phyloP scores from a whole-genome alignment of 106 monocot genomes.

The Allium cepa region DNA sequence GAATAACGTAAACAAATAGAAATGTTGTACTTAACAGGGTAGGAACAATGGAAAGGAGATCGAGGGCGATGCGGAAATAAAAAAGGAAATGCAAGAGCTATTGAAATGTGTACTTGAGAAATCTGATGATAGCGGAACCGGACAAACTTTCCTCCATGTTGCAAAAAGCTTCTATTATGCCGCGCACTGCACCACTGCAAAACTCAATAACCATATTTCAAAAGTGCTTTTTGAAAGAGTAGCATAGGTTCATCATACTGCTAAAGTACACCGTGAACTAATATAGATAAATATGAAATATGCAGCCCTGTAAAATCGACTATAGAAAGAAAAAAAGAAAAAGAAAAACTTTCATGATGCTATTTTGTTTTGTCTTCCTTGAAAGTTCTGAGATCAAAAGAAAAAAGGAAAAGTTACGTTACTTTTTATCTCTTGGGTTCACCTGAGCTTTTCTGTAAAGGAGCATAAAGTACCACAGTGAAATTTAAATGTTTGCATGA shows the following conservation, averaged over 20 bases:
- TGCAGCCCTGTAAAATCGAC: neutral
- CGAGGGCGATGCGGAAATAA: conserved; percentile 7
- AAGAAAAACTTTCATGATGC: neutral
- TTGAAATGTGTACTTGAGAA: conserved; percentile 19
- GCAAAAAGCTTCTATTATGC: conserved; percentile 69
- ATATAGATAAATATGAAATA: conserved; percentile 4
- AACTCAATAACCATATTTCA: conserved; percentile 44
- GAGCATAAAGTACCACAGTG: no score
- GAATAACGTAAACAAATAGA: neutral
- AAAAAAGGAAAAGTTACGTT: neutral
- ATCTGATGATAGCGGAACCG: conserved; percentile 25
- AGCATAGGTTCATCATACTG: neutral
- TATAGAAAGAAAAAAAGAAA: neutral
- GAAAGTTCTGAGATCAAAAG: no score
- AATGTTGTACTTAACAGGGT: neutral
- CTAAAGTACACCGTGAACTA: neutral
- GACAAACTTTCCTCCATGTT: conserved; percentile 52
- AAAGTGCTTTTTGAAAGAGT: conserved; percentile 64
- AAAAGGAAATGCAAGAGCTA: conserved; percentile 48
- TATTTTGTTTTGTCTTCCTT: neutral
- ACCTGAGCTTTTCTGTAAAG: no score
- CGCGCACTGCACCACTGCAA: conserved; percentile 37
- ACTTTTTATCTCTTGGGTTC: neutral
- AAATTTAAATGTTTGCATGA: no score
- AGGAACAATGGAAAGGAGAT: conserved; percentile 1